Evolutionary conservation across 164 flowering plant genomes (phyloP).

Genomic region (Berberis thunbergii): DNA sequence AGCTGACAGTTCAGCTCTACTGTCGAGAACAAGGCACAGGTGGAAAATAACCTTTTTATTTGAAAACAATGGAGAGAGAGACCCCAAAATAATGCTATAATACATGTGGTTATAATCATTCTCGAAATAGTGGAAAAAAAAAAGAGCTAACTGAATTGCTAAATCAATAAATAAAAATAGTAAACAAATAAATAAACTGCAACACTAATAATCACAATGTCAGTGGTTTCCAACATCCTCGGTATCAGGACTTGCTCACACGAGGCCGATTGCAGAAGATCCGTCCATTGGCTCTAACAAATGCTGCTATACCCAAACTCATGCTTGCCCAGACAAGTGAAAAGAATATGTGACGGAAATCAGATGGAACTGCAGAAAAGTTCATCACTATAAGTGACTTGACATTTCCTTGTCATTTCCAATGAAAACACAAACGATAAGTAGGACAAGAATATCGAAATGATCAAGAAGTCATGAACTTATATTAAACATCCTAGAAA

Average conservation of each 20-base stretch:
- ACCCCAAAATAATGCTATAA: slow-evolving; percentile 1
- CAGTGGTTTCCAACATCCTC: too few relatives aligned
- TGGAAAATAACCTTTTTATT: slow-evolving; percentile 1
- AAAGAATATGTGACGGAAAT: slow-evolving; percentile 48
- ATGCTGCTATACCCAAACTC: slow-evolving; percentile 46
- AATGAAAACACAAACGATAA: too few relatives aligned
- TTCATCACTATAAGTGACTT: neutral
- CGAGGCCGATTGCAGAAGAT: slow-evolving; percentile 93
- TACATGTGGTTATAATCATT: neutral
- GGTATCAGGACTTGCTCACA: slow-evolving; percentile 41
- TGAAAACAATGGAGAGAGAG: slow-evolving; percentile 1
- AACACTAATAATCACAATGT: too few relatives aligned
- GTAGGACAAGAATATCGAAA: too few relatives aligned
- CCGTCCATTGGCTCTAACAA: slow-evolving; percentile 73
- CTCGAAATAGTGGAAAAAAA: neutral
- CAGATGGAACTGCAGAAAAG: slow-evolving; percentile 18
- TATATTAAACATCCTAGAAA: too few relatives aligned
- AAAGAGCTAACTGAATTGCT: too few relatives aligned
- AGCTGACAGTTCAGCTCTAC: neutral
- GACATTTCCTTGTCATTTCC: too few relatives aligned
- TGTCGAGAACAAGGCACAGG: too few relatives aligned
- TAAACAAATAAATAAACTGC: neutral
- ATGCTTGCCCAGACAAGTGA: slow-evolving; percentile 67
- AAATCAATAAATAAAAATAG: neutral
- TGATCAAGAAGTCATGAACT: too few relatives aligned